Percentiles rank a stretch among this genome's conserved stretches.
phyloP scores from a whole-genome alignment of 73 alveolate genomes.

The Durusdinium trenchii region DNA sequence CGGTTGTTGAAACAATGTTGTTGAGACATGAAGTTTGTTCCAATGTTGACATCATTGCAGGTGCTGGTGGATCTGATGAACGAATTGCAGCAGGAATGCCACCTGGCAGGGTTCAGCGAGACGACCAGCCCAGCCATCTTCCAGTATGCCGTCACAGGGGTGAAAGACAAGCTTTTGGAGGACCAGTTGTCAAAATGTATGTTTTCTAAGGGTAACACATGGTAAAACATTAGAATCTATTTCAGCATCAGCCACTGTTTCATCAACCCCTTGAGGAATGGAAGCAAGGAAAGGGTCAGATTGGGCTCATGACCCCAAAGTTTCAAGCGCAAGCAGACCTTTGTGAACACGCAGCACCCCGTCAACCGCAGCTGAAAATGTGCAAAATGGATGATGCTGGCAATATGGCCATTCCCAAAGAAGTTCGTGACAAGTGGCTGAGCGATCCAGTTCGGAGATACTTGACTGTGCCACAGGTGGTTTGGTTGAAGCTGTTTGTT shows the following conservation, averaged over 20 bases:
- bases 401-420: background rate
- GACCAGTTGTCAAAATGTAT: background rate
- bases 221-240: background rate
- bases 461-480: background rate
- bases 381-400: background rate
- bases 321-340: background rate
- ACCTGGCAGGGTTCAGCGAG: background rate
- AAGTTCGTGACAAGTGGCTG: constrained; percentile 28
- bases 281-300: constrained; percentile 11
- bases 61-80: background rate
- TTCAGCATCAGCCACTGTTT: background rate
- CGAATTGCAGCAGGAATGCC: background rate
- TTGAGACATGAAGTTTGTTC: background rate
- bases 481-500: background rate
- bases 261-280: background rate
- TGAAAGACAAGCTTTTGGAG: constrained; percentile 67
- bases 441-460: background rate
- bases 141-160: background rate
- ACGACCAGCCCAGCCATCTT: background rate
- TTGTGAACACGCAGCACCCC: background rate
- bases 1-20: too few relatives aligned
- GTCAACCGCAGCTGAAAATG: background rate
- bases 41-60: background rate
- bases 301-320: background rate
- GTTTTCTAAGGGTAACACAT: background rate